A percentile compares a stretch with the other conserved stretches of the same genome.
Conservation (phyloP, 768 basidiomycete species). For the Amanita polypyramis region DNA sequence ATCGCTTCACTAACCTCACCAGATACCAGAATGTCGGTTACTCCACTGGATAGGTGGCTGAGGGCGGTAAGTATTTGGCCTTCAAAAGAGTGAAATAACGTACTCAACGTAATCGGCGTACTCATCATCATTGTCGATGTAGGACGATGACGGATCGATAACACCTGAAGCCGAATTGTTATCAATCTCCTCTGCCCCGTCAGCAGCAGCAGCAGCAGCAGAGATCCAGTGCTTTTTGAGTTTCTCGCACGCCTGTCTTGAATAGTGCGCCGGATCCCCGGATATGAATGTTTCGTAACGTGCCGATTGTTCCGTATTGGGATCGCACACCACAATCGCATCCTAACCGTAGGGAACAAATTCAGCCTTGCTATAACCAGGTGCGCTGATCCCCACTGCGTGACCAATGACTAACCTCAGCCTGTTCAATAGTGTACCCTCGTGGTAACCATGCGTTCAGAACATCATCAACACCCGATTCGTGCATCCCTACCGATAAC, state of each 20-base stretch:
- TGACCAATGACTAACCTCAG: constrained; percentile 19
- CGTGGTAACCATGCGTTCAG: constrained; percentile 39
- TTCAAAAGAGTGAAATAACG: constrained; percentile 2
- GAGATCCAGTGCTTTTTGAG: constrained; percentile 19
- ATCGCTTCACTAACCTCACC: constrained; percentile 29
- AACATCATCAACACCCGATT: constrained; percentile 29
- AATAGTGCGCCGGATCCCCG: constrained; percentile 26
- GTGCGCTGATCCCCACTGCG: background rate
- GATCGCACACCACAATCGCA: constrained; percentile 31
- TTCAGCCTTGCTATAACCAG: constrained; percentile 4
- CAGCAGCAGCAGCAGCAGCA: constrained; percentile 15
- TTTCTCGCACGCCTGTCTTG: constrained; percentile 23
- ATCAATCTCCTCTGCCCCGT: constrained; percentile 21
- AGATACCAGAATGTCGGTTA: constrained; percentile 42
- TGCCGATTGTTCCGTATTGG: constrained; percentile 23
- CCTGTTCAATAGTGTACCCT: constrained; percentile 21
- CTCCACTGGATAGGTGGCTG: constrained; percentile 26
- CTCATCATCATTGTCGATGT: constrained; percentile 27
- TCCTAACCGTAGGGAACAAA: constrained; percentile 18
- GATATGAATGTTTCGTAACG: constrained; percentile 38
- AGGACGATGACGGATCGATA: background rate
- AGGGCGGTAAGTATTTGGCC: background rate
- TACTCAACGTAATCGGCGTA: constrained; percentile 26
- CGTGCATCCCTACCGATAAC: constrained; percentile 23
- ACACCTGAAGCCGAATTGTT: constrained; percentile 8